Conservation (phyloP, 2,329 filamentous ascomycete genomes). For the Exophiala sideris region DNA sequence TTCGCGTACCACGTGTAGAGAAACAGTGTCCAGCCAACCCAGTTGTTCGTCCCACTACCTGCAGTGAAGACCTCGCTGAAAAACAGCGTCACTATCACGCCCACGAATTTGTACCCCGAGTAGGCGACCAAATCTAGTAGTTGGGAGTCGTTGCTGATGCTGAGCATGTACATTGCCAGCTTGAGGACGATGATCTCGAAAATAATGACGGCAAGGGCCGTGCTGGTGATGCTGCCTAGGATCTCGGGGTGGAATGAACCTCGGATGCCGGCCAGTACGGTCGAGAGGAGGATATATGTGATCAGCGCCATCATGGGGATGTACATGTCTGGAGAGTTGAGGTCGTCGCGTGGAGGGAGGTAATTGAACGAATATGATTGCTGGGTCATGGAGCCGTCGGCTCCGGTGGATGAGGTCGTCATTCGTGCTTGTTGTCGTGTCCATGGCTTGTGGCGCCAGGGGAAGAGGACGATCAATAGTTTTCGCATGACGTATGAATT, state of each 20-base stretch:
- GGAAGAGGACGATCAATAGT: constrained; percentile 88
- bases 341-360: constrained; percentile 85
- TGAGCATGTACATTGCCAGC: constrained; percentile 87
- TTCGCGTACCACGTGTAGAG: constrained; percentile 90
- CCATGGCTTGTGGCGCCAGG: constrained; percentile 97
- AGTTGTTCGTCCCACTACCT: constrained; percentile 78
- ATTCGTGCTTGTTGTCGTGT: constrained; percentile 73
- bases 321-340: constrained; percentile 99
- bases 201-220: constrained; percentile 75
- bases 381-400: constrained; percentile 62
- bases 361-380: constrained; percentile 58
- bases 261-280: constrained; percentile 80
- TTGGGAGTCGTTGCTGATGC: constrained; percentile 90
- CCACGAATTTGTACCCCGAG: constrained; percentile 97
- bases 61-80: constrained; percentile 74
- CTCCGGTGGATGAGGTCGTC: constrained; percentile 37
- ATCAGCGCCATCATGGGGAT: constrained; percentile 97
- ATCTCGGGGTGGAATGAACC: constrained; percentile 93
- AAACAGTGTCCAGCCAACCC: constrained; percentile 86
- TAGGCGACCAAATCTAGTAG: constrained; percentile 93
- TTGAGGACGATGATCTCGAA: constrained; percentile 89
- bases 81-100: constrained; percentile 84
- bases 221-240: constrained; percentile 81
- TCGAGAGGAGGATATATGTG: constrained; percentile 93
- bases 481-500: constrained; percentile 96